phyloP scores from a whole-genome alignment of 2,329 filamentous ascomycete genomes.

The Rachicladosporium sp. region DNA sequence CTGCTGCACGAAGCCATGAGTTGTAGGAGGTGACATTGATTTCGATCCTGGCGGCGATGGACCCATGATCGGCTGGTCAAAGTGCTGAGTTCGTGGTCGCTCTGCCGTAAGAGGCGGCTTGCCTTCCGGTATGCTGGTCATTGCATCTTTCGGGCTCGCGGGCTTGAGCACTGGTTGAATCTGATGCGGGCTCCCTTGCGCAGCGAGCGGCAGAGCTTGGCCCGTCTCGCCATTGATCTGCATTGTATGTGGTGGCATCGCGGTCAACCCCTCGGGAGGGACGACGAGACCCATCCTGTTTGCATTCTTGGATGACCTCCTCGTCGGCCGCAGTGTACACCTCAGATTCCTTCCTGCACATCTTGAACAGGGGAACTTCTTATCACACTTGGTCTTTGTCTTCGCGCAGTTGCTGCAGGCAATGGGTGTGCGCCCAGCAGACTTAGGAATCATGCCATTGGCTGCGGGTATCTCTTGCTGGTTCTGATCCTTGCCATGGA shows the following conservation, averaged over 20 bases:
- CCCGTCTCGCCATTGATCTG: slow-evolving; percentile 4
- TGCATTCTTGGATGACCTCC: slow-evolving; percentile 34
- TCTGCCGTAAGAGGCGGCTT: slow-evolving; percentile 21
- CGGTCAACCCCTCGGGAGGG: slow-evolving; percentile 16
- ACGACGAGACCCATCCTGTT: slow-evolving; percentile 23
- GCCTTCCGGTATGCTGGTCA: slow-evolving; percentile 16
- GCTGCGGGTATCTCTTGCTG: slow-evolving; percentile 37
- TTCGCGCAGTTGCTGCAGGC: slow-evolving; percentile 43
- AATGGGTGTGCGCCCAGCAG: slow-evolving; percentile 39
- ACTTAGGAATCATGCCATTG: slow-evolving; percentile 40
- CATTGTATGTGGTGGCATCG: slow-evolving; percentile 13
- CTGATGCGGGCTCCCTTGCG: slow-evolving; percentile 4
- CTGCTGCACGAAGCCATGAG: slow-evolving; percentile 26
- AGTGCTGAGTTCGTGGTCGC: slow-evolving; percentile 26
- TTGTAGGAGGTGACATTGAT: slow-evolving; percentile 23
- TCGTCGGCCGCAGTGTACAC: slow-evolving; percentile 36
- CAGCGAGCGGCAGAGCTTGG: slow-evolving; percentile 8
- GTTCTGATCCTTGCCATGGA: slow-evolving; percentile 38
- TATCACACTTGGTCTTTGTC: slow-evolving; percentile 43
- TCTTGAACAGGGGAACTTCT: slow-evolving; percentile 42
- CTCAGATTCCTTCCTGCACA: slow-evolving; percentile 38
- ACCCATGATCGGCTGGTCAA: slow-evolving; percentile 29
- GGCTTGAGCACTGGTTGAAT: slow-evolving; percentile 21
- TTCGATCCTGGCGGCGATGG: slow-evolving; percentile 11
- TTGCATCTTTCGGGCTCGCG: slow-evolving; percentile 17